Base-by-base conservation (phyloP, 257 asterid genomes). In the Voacanga thouarsii region DNA sequence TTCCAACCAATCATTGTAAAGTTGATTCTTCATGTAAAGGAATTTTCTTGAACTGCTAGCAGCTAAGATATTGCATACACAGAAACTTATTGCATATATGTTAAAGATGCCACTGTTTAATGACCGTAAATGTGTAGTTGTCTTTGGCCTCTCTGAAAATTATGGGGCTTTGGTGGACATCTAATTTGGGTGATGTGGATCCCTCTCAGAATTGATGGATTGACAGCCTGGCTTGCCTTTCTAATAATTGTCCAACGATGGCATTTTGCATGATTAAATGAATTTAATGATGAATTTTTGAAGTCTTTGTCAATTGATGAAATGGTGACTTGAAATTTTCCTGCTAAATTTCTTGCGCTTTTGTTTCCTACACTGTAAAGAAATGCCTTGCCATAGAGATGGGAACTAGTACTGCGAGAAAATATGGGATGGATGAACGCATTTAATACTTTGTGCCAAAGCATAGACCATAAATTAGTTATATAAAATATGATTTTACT, bases 181-280 rank as follows among this genome's bases (percentile, higher is more conserved):
- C 9, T 30, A n/a, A 26, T 7, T 28, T 5, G 24, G 28, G 30
- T 68, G 9, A 24, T 15, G 67, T 51, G 67, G 66, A 12, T 37
- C 63, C 79, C 76, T 49, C 63, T 49, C 50, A 49, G 44, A 33
- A 65, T 30, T 37, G 39, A 18, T 66, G 41, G 43, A 49, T 33
- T 77, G 66, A 49, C 67, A 66, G 80, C 47, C 19, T 50, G 76
- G 75, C 65, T 66, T 56, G 59, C 60, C 30, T 43, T 61, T 39
- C n/a, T 50, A 71, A 61, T 71, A 71, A 78, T 59, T 78, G 68
- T 7, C 6, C 6, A 72, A 50, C 41, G 15, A 51, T 65, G 43
- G 21, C 53, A 28, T 60, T 71, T 71, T 71, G 53, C 72, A 33
- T 66, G 28, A 66, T 67, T 43, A 30, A 12, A 24, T 41, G 26